phyloP scores from a whole-genome alignment of 495 filamentous ascomycete genomes.

The Podospora australis region DNA sequence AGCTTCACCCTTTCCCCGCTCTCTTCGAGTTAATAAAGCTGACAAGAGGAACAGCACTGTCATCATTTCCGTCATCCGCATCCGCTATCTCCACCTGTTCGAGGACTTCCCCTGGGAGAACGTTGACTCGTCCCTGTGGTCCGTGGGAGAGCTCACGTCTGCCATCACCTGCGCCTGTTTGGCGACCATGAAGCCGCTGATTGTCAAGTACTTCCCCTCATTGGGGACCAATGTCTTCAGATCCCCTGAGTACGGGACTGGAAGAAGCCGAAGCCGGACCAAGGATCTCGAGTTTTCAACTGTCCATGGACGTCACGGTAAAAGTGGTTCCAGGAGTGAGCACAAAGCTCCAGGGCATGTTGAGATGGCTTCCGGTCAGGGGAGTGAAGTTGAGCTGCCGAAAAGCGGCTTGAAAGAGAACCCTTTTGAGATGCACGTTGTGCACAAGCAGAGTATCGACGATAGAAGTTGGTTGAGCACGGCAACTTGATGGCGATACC shows the following conservation, averaged over 20 bases:
- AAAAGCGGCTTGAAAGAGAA: neutral
- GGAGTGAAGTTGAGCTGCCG: slow-evolving; percentile 8
- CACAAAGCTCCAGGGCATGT: neutral
- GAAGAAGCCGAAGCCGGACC: neutral
- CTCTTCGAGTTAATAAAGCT: neutral
- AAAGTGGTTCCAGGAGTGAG: neutral
- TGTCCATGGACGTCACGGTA: neutral
- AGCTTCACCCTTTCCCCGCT: slow-evolving; percentile 9
- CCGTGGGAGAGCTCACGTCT: slow-evolving; percentile 45
- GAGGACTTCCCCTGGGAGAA: slow-evolving; percentile 45
- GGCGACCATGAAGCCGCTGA: slow-evolving; percentile 41
- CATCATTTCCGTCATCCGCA: slow-evolving; percentile 46
- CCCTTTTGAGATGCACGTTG: slow-evolving; percentile 9
- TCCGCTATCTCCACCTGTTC: slow-evolving; percentile 35
- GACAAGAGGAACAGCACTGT: slow-evolving; percentile 28
- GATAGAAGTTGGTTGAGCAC: too few species aligned
- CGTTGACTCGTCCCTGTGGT: slow-evolving; percentile 47
- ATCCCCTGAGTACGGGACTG: neutral
- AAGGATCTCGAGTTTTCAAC: neutral
- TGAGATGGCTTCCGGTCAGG: neutral
- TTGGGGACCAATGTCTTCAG: neutral
- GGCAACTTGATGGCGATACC: too few species aligned
- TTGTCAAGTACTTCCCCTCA: slow-evolving; percentile 29
- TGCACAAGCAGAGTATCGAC: too few species aligned
- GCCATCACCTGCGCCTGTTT: slow-evolving; percentile 50